Evolutionary conservation across 257 asterid genomes (phyloP).

Genomic region (Nicotiana paniculata): DNA sequence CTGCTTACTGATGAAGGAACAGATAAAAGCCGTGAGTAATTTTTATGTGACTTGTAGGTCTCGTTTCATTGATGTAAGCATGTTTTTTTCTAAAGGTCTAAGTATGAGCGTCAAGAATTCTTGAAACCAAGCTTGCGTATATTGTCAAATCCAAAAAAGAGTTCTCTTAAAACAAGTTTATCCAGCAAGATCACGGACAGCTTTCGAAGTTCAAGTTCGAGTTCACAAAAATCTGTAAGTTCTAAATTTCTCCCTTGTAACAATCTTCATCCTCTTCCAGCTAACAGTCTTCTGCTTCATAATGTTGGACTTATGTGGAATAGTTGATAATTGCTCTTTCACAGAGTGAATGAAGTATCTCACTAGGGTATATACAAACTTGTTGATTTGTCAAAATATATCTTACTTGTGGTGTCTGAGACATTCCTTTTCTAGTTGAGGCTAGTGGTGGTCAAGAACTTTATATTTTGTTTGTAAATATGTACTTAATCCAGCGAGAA

Average conservation of each 20-base stretch:
- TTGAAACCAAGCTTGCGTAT: conserved; percentile 97
- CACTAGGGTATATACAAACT: neutral
- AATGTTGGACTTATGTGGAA: neutral
- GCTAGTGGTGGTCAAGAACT: neutral
- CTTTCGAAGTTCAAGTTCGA: conserved; percentile 63
- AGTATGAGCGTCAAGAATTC: conserved; percentile 86
- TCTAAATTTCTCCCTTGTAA: neutral
- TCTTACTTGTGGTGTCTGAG: neutral
- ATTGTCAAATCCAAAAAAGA: conserved; percentile 39
- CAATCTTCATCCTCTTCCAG: neutral
- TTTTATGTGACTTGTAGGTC: neutral
- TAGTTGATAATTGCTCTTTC: neutral
- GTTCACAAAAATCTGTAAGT: conserved; percentile 49
- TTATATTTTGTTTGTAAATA: neutral
- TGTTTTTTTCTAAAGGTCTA: conserved; percentile 45
- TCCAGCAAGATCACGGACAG: conserved; percentile 59
- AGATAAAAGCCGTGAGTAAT: neutral
- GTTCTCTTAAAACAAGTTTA: conserved; percentile 62
- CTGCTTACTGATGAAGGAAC: neutral
- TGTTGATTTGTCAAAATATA: neutral
- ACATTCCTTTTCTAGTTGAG: neutral
- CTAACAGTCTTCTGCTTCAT: neutral
- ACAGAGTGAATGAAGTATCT: neutral
- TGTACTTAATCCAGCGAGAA: neutral
- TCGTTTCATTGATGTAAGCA: conserved; percentile 9